A percentile compares a stretch with the other conserved stretches of the same genome.
Conservation (phyloP, 805 yeast species). For the Ogataea nakhonphanomensis region DNA sequence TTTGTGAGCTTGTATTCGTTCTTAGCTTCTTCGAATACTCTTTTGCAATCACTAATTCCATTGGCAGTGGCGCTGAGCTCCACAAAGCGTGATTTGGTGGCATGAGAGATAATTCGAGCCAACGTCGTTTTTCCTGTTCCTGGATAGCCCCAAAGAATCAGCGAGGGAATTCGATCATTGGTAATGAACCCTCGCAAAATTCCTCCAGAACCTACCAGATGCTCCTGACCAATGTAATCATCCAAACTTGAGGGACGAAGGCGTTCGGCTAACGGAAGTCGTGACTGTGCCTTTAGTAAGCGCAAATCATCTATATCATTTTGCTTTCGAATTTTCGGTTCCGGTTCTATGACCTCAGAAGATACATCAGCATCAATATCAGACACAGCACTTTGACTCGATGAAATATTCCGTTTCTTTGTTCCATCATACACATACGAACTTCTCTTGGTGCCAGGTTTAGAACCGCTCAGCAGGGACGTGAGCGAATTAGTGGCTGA, state of each 20-base stretch:
- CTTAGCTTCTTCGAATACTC: conserved; percentile 51
- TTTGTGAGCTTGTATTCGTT: conserved; percentile 44
- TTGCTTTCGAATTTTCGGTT: conserved; percentile 3
- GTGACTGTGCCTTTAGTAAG: conserved; percentile 20
- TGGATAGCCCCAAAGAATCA: conserved; percentile 93
- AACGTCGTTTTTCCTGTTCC: conserved; percentile 94
- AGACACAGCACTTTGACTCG: conserved; percentile 7
- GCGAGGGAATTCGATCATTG: conserved; percentile 70
- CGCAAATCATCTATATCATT: conserved; percentile 20
- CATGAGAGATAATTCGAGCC: conserved; percentile 50
- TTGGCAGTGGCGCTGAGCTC: conserved; percentile 85
- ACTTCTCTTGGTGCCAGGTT: conserved; percentile 7
- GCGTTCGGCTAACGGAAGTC: conserved; percentile 66
- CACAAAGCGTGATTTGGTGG: conserved; percentile 55
- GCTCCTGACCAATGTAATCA: conserved; percentile 83
- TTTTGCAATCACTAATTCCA: conserved; percentile 62
- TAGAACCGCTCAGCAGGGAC: conserved; percentile 17
- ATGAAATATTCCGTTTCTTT: conserved; percentile 6
- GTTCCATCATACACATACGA: conserved; percentile 13
- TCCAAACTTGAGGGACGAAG: conserved; percentile 71
- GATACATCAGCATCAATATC: conserved; percentile 5
- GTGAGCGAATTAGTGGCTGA: conserved; percentile 11
- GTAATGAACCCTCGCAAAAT: conserved; percentile 61
- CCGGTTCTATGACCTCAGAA: conserved; percentile 4
- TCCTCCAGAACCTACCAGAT: conserved; percentile 66